Base-by-base conservation (phyloP, 495 filamentous ascomycete species). In the Penicillium egyptiacum region DNA sequence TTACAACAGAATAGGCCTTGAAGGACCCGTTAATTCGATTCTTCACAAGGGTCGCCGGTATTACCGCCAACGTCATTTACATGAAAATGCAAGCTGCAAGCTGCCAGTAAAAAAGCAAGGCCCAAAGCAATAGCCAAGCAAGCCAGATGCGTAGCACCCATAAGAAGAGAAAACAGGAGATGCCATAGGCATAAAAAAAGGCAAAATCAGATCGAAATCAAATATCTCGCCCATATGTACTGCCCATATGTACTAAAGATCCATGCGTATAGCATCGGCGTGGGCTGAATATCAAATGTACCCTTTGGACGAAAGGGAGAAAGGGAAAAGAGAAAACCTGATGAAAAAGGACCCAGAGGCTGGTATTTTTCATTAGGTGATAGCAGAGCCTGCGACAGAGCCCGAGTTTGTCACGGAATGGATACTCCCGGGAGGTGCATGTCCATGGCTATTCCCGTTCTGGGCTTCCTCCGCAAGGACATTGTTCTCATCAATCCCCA, bases 391-490 rank as follows among this genome's bases (percentile, higher is more conserved):
- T 14, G 70, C 47, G 11, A 64, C 61, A 22, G 74, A 75, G 0
- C 67, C 69, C 0, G 75, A 75, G 22, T 74, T 71, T 17, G 72
- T 61, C 57, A 63, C 60, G 9, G 71, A 75, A 59, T 75, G 73
- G 46, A 73, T 74, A 47, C 71, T 74, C 0, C 64, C 67, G 0
- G 68, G 58, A 2, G 66, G 66, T 26, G 63, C 71, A 33, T 41
- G 67, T 25, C 43, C 68, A 25, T 42, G 66, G 28, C 54, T 49
- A 17, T 73, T 68, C 16, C 69, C 68, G 40, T 62, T 69, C 3
- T 50, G 57, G 9, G 53, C 16, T 10, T 45, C 55, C 3, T 54
- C 55, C 25, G 56, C 55, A 3, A 56, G 25, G 7, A 51, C 46
- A 41, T 61, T 51, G 35, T 53, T 66, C 7, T 62, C 66, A n/a